Base-by-base conservation (phyloP, 73 alveolate genomes). In the Tetrahymena elliotti region DNA sequence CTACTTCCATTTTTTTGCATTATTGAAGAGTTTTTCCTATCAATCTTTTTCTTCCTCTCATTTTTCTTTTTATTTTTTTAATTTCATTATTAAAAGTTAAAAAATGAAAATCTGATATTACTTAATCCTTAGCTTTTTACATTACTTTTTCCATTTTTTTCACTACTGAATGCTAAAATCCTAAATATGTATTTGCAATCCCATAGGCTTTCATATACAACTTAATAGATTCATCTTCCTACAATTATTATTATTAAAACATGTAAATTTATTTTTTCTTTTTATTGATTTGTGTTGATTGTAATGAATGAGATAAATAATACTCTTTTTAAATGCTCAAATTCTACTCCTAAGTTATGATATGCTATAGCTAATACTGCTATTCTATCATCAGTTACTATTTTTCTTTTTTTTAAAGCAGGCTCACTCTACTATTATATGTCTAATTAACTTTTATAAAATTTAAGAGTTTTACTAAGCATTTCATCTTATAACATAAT, bases 341-440 rank as follows among this genome's bases (percentile, higher is more conserved):
- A 93, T 95, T 98, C 99, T 4, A 98, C 98, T 8, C 98, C 99
- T 37, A 98, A 83, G 52, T 98, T 98, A 93, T 98, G 99, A 95
- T 97, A 98, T 27, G 99, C 98, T 52, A 98, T 98, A 1, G 98
- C 98, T 35, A 98, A 94, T 5, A 98, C 97, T 31, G 99, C 97
- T 35, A 98, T 95, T 88, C 96, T 93, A 47, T 98, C 98, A 93
- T 98, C 93, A 54, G 94, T 82, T 36, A 54, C 54, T 8, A 33
- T 68, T 35, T 52, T 52, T 93, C 93, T 40, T 36, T 37, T 39
- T 47, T 94, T 84, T 9, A 36, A n/a, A 4, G 92, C 53, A 84
- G 93, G 95, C 20, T 94, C 96, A 31, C n/a, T 93, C 93, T 35
- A 93, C 27, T 92, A 83, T 6, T 22, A 35, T 8, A 93, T 84